These are phyloP conservation scores for Lupinus albus DNA, from an alignment of 306 rosid species.

Conservation along the genomic window DNA sequence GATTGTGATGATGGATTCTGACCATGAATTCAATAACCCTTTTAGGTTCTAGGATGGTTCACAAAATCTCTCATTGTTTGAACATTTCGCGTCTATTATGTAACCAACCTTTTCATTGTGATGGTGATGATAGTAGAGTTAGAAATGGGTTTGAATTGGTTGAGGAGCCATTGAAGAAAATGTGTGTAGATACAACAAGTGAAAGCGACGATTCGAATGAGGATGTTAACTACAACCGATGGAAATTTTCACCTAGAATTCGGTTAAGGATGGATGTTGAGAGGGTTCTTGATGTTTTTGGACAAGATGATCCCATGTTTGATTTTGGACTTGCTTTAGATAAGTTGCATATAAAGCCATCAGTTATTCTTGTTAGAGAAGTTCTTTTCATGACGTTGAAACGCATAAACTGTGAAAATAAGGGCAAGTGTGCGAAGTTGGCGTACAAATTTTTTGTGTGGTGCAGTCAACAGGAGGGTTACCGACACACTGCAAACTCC, in stretches of 20 bases:
- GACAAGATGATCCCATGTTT: constrained; percentile 72
- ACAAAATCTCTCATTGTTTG: constrained; percentile 46
- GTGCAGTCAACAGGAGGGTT: constrained; percentile 66
- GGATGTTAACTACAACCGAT: constrained; percentile 34
- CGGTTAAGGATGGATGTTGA: constrained; percentile 55
- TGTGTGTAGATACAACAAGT: constrained; percentile 42
- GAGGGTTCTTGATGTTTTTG: constrained; percentile 64
- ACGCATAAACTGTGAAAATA: constrained; percentile 49
- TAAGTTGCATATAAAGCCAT: constrained; percentile 62
- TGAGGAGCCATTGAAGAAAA: constrained; percentile 67
- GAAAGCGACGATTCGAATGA: constrained; percentile 36
- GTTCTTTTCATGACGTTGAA: constrained; percentile 72
- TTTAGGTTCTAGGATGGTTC: constrained; percentile 54
- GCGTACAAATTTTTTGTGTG: constrained; percentile 84
- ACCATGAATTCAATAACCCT: constrained; percentile 64
- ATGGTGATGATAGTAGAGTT: constrained; percentile 34
- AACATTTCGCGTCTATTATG: constrained; percentile 54
- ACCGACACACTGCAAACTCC: constrained; percentile 57
- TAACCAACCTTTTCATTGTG: constrained; percentile 39
- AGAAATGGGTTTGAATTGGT: constrained; percentile 48
- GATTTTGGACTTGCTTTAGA: constrained; percentile 64
- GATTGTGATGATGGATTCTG: constrained; percentile 57
- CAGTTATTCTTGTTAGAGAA: constrained; percentile 79
- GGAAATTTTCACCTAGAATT: constrained; percentile 46
- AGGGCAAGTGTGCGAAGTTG: constrained; percentile 69